Conservation (phyloP, 441 rosid genomes). For the Metrosideros polymorpha region DNA sequence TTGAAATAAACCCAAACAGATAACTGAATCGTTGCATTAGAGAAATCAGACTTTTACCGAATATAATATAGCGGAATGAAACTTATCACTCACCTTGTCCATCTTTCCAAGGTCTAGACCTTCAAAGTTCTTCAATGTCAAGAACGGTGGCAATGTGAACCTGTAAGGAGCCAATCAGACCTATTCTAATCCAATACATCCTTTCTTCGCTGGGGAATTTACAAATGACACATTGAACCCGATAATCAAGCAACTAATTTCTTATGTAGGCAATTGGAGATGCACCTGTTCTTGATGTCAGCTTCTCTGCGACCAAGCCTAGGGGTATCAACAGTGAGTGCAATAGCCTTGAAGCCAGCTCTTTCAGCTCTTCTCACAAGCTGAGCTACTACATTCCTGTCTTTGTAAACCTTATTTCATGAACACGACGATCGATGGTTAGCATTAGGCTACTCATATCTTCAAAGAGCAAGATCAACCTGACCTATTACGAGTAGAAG, state of each 20-base stretch:
- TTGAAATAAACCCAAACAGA: not conserved
- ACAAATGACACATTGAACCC: not conserved
- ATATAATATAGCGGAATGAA: not conserved
- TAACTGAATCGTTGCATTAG: not conserved
- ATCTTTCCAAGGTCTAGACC: slow-evolving; percentile 74
- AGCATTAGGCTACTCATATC: not conserved
- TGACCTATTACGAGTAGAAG: not conserved
- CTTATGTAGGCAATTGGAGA: not conserved
- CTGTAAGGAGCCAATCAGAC: slow-evolving; percentile 21
- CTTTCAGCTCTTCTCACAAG: slow-evolving; percentile 89
- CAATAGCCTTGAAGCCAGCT: slow-evolving; percentile 97
- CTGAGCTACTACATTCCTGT: slow-evolving; percentile 79
- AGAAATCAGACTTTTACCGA: not conserved
- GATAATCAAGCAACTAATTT: not conserved
- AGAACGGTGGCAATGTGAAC: slow-evolving; percentile 54
- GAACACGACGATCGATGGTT: not conserved
- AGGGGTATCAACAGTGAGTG: slow-evolving; percentile 96
- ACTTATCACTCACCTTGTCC: slow-evolving; percentile 30
- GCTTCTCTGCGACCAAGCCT: slow-evolving; percentile 97
- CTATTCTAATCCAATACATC: not conserved
- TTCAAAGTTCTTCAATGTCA: slow-evolving; percentile 85
- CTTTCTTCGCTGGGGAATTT: not conserved
- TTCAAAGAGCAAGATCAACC: not conserved
- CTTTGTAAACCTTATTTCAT: slow-evolving; percentile 47
- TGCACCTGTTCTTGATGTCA: slow-evolving; percentile 91